phyloP scores from a whole-genome alignment of 352 stramenopile species.

The Phytopythium montanum region DNA sequence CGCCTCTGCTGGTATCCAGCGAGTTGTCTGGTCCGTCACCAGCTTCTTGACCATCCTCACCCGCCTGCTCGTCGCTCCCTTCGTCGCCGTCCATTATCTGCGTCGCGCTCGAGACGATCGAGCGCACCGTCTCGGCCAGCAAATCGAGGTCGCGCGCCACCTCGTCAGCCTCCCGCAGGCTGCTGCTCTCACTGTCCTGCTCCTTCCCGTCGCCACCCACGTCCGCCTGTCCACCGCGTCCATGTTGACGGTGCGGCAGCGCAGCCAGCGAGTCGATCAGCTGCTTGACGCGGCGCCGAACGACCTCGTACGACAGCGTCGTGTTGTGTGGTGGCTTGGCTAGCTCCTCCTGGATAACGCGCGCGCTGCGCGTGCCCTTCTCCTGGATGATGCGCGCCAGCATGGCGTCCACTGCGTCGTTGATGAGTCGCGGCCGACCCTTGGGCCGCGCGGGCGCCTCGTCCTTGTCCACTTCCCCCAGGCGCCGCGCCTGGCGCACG shows the following conservation, averaged over 20 bases:
- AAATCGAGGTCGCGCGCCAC: conserved; percentile 46
- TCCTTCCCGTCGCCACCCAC: background rate
- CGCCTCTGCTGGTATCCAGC: background rate
- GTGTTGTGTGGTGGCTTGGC: conserved; percentile 12
- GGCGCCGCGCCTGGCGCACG: conserved; percentile 1
- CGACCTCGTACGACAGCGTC: conserved; percentile 23
- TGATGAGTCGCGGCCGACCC: conserved; percentile 5
- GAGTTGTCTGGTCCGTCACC: background rate
- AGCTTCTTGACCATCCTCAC: background rate
- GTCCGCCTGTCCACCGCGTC: background rate
- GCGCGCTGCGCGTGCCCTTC: conserved; percentile 15
- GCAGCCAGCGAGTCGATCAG: conserved; percentile 6
- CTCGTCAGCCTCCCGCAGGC: conserved; percentile 1
- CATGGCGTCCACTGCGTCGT: conserved; percentile 7
- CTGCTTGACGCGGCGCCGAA: conserved; percentile 19
- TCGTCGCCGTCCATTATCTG: conserved; percentile 3
- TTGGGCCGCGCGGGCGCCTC: background rate
- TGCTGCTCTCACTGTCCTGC: background rate
- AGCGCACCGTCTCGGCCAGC: conserved; percentile 54
- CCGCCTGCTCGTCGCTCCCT: background rate
- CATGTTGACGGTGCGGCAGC: background rate
- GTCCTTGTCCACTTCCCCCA: conserved; percentile 2
- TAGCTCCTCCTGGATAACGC: conserved; percentile 23
- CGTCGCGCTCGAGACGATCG: conserved; percentile 37
- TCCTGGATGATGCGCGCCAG: conserved; percentile 16